Evolutionary conservation across 352 stramenopile species (phyloP).

Genomic region (Lagenidium sp.): DNA sequence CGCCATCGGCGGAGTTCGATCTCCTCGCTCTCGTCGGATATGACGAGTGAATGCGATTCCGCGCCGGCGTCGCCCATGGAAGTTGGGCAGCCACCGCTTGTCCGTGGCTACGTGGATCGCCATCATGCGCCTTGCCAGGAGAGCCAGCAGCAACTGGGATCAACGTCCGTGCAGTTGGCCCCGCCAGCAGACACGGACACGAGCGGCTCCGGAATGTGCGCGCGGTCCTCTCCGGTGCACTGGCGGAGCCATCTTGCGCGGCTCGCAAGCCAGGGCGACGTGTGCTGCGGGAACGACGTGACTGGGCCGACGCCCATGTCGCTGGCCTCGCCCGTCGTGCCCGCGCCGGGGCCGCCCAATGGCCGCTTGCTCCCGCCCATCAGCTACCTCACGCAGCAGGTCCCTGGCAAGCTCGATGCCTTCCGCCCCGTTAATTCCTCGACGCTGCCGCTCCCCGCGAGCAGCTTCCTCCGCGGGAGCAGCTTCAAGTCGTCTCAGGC

Average conservation of each 20-base stretch:
- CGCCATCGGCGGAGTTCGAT: slow-evolving; percentile 14
- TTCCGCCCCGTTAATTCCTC: slow-evolving; percentile 36
- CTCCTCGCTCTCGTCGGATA: slow-evolving; percentile 19
- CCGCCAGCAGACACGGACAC: too few relatives aligned
- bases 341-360: slow-evolving; percentile 7
- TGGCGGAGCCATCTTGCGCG: slow-evolving; percentile 13
- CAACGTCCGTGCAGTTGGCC: too few relatives aligned
- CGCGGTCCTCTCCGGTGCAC: slow-evolving; percentile 10
- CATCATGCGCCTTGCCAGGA: too few relatives aligned
- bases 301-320: too few relatives aligned
- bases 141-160: not conserved
- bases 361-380: slow-evolving; percentile 59
- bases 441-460: slow-evolving; percentile 29
- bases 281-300: too few relatives aligned
- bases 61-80: slow-evolving; percentile 29
- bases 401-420: slow-evolving; percentile 49
- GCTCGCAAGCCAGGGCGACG: slow-evolving; percentile 11
- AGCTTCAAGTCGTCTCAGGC: slow-evolving; percentile 16
- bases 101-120: too few relatives aligned
- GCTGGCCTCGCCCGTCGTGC: not conserved
- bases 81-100: slow-evolving; percentile 3
- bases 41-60: slow-evolving; percentile 21
- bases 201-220: too few relatives aligned
- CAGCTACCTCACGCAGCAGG: slow-evolving; percentile 56
- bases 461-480: slow-evolving; percentile 33